Evolutionary conservation across 352 stramenopile genomes (phyloP).

Genomic region (Pythium biforme): DNA sequence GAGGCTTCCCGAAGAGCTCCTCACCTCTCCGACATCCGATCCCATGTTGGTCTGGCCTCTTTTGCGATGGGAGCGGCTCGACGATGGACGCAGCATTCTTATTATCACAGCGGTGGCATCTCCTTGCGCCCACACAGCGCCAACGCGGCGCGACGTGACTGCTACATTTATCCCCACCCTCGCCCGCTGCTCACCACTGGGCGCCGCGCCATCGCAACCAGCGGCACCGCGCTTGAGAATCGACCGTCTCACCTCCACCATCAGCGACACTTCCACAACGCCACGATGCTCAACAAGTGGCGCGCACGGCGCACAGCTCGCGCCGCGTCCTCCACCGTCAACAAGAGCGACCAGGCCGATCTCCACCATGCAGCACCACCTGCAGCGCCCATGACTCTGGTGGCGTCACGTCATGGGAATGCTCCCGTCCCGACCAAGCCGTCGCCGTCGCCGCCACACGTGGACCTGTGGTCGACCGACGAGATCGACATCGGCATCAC

Average conservation of each 20-base stretch:
- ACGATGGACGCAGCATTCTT: background rate
- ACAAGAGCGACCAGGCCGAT: background rate
- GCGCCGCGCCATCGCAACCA: background rate
- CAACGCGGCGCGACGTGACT: background rate
- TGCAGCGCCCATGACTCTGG: background rate
- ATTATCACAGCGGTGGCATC: background rate
- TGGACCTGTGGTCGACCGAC: constrained; percentile 35
- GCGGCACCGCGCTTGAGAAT: background rate
- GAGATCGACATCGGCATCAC: constrained; percentile 58
- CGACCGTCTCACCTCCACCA: too few species aligned
- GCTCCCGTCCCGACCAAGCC: background rate
- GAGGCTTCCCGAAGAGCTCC: background rate
- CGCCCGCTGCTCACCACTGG: background rate
- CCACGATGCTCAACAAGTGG: constrained; percentile 17
- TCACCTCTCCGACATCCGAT: background rate
- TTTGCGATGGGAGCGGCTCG: background rate
- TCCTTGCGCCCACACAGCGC: background rate
- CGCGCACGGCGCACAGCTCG: constrained; percentile 3
- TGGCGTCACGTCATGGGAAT: background rate
- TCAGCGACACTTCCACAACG: background rate
- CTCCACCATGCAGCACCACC: background rate
- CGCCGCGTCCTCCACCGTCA: background rate
- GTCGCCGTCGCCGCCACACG: background rate
- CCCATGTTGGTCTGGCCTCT: background rate
- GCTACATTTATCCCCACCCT: background rate